phyloP scores from a whole-genome alignment of 768 basidiomycete species.

The Tylopilus felleus region DNA sequence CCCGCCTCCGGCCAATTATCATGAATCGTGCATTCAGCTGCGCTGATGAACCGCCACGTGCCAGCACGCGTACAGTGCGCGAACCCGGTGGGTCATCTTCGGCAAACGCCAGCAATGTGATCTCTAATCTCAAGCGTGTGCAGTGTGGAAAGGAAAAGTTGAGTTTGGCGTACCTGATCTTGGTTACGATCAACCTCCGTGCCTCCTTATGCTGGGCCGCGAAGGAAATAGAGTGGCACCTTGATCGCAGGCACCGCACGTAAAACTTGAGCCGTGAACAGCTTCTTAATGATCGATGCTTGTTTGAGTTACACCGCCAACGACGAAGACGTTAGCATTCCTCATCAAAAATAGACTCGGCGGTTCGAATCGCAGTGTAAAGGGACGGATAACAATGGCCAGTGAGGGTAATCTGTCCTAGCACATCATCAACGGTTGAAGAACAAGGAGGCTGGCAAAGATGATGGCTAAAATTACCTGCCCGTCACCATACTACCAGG shows the following conservation, averaged over 20 bases:
- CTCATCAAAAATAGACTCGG: neutral
- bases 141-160: neutral
- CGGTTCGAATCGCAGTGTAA: neutral
- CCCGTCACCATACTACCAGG: neutral
- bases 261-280: neutral
- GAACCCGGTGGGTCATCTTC: neutral
- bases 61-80: neutral
- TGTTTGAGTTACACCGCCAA: neutral
- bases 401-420: neutral
- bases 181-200: neutral
- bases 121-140: neutral
- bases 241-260: neutral
- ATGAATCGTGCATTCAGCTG: neutral
- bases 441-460: neutral
- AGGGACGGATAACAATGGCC: neutral
- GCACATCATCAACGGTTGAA: neutral
- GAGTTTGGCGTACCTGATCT: neutral
- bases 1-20: neutral
- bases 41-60: neutral
- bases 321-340: neutral
- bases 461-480: neutral
- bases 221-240: too few species aligned
- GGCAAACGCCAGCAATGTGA: neutral
- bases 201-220: neutral
- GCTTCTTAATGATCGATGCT: constrained; percentile 9